Percentiles rank a stretch among this genome's conserved stretches.
Evolutionary conservation across 371 early-diverging fungal genomes (phyloP).

Genomic region (Basidiobolus meristosporus): DNA sequence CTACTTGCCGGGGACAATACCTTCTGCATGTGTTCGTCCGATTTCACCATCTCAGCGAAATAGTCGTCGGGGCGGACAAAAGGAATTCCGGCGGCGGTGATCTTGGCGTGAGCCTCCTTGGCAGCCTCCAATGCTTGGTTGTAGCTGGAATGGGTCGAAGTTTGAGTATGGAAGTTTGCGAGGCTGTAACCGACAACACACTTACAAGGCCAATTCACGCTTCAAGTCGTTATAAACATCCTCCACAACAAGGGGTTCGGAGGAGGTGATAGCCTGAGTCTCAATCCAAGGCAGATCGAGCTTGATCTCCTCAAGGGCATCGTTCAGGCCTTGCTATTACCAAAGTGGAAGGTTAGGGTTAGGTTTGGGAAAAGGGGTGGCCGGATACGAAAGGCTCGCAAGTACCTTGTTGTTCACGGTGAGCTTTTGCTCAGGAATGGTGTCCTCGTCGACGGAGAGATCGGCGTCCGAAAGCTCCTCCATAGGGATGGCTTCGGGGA

Average conservation of each 20-base stretch:
- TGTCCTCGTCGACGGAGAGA: no score
- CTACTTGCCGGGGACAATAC: no score
- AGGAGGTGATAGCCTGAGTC: constrained; percentile 47
- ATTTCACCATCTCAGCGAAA: constrained; percentile 92
- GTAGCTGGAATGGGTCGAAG: constrained; percentile 13
- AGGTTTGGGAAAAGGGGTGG: no score
- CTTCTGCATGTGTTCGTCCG: constrained; percentile 80
- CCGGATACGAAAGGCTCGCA: no score
- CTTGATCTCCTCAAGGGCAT: no score
- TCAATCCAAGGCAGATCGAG: constrained; percentile 72
- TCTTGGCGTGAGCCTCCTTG: constrained; percentile 26
- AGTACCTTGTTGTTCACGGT: no score
- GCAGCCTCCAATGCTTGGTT: constrained; percentile 75
- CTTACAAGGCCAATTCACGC: constrained; percentile 72
- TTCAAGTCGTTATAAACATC: constrained; percentile 72
- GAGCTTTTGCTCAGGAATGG: no score
- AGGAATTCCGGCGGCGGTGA: constrained; percentile 39
- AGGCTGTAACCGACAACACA: neutral
- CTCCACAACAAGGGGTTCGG: constrained; percentile 24
- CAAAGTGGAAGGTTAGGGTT: no score
- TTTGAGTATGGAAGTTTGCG: neutral
- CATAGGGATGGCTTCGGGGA: no score
- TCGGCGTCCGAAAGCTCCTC: no score
- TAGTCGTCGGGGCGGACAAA: constrained; percentile 76
- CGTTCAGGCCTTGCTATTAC: no score